These are phyloP conservation scores for Boletus coccyginus DNA, from an alignment of 768 basidiomycete genomes.

Conservation along the genomic window DNA sequence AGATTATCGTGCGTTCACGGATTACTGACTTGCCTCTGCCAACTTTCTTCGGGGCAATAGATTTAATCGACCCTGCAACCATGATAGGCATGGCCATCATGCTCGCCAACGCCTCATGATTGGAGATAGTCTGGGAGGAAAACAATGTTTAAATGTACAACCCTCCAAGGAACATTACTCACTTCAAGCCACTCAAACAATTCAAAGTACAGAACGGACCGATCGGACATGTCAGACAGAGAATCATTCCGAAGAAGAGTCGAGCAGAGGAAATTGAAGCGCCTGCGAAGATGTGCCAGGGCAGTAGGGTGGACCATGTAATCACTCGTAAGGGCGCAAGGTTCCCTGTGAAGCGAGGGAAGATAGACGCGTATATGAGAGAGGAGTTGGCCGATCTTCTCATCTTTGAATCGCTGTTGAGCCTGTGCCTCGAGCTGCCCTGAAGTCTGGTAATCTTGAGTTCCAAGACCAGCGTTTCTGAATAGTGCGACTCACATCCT, in stretches of 20 bases:
- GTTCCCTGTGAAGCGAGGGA: constrained; percentile 72
- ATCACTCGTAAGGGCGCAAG: constrained; percentile 81
- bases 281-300: constrained; percentile 84
- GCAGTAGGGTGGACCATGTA: constrained; percentile 91
- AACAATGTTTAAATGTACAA: constrained; percentile 2
- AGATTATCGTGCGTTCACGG: constrained; percentile 80
- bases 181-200: constrained; percentile 93
- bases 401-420: constrained; percentile 71
- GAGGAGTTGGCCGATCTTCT: constrained; percentile 67
- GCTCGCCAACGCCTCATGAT: constrained; percentile 88
- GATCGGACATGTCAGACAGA: constrained; percentile 90
- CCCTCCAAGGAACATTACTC: constrained; percentile 8
- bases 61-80: constrained; percentile 71
- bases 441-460: constrained; percentile 51
- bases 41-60: constrained; percentile 54
- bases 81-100: constrained; percentile 99
- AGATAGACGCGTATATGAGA: constrained; percentile 76
- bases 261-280: constrained; percentile 87
- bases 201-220: constrained; percentile 81
- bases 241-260: constrained; percentile 89
- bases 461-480: background rate
- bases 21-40: constrained; percentile 46
- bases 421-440: constrained; percentile 79
- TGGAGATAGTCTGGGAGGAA: constrained; percentile 73
- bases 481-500: constrained; percentile 64